phyloP scores from a whole-genome alignment of 768 basidiomycete species.

The Fistulinella prunicolor region DNA sequence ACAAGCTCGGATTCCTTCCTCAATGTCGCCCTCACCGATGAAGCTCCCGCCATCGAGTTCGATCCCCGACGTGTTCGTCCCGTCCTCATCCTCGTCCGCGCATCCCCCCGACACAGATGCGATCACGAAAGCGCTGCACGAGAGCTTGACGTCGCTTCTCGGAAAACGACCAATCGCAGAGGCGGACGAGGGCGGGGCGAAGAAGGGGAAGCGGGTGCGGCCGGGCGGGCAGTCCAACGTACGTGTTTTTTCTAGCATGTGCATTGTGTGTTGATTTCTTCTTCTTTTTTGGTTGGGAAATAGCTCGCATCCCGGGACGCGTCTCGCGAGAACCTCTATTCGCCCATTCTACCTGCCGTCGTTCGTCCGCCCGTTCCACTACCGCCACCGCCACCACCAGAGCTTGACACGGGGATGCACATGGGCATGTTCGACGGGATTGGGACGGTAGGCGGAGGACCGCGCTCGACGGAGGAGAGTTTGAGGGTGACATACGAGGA shows the following conservation, averaged over 20 bases:
- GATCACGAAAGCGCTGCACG: constrained; percentile 58
- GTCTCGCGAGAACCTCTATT: constrained; percentile 29
- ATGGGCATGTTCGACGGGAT: constrained; percentile 19
- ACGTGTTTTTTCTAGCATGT: background rate
- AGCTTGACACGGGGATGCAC: constrained; percentile 34
- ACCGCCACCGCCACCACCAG: background rate
- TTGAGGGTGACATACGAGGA: constrained; percentile 67
- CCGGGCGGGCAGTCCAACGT: constrained; percentile 40
- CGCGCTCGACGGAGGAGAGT: constrained; percentile 39
- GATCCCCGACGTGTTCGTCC: constrained; percentile 9
- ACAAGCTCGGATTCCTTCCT: constrained; percentile 52
- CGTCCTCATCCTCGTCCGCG: constrained; percentile 25
- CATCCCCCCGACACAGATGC: constrained; percentile 44
- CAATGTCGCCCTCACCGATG: constrained; percentile 52
- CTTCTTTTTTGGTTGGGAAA: background rate
- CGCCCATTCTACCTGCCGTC: constrained; percentile 8
- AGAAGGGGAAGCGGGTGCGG: constrained; percentile 36
- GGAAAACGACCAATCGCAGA: constrained; percentile 60
- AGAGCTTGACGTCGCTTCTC: constrained; percentile 64
- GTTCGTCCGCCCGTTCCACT: background rate
- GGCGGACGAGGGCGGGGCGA: constrained; percentile 31
- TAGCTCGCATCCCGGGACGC: constrained; percentile 36
- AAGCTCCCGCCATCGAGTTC: constrained; percentile 35
- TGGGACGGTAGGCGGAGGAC: constrained; percentile 3
- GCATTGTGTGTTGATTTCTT: background rate